Base-by-base conservation (phyloP, 768 basidiomycete species). In the Macrolepiota albuminosa region DNA sequence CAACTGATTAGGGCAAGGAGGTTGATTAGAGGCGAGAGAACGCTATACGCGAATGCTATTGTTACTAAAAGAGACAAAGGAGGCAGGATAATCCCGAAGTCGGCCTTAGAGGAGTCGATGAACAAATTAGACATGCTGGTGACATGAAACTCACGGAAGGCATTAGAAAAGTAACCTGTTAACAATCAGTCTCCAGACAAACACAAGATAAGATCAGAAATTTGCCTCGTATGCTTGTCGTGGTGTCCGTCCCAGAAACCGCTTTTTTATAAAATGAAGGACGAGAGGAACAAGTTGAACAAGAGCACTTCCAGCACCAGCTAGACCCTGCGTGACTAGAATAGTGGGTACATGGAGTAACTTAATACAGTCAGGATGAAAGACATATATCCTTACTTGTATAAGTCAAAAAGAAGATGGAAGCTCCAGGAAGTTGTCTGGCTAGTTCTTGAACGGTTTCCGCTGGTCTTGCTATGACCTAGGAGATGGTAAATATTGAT, bases 161-260 rank as follows among this genome's bases (percentile, higher is more conserved):
- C 53, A 54, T 54, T 8, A 54, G 6, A 31, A 54, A 54, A 42
- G 53, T 54, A n/a, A 54, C 36, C 53, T 54, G 39, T 31, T 5
- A 26, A 6, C 10, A 42, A 42, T 54, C 1, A 54, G 53, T 6
- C 14, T n/a, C 18, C 0, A 8, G 21, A n/a, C 10, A 14, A 34
- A n/a, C 11, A 39, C 34, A 29, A 53, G 39, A 31, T 42, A 11
- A 42, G 6, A 40, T 18, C 36, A 36, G 6, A n/a, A 9, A 18
- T 29, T n/a, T 18, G 40, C 53, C 11, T 54, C 53, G 18, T 78
- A 89, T 5, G 87, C 83, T 58, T 85, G 79, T 21, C 87, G 76
- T 37, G 86, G 85, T 3, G 88, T 87, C n/a, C 84, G 79, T 3
- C 87, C 88, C 42, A 86, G 73, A 54, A 89, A 78, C 76, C 83